phyloP scores from a whole-genome alignment of 2,329 filamentous ascomycete species.

The Pseudopithomyces maydicus region DNA sequence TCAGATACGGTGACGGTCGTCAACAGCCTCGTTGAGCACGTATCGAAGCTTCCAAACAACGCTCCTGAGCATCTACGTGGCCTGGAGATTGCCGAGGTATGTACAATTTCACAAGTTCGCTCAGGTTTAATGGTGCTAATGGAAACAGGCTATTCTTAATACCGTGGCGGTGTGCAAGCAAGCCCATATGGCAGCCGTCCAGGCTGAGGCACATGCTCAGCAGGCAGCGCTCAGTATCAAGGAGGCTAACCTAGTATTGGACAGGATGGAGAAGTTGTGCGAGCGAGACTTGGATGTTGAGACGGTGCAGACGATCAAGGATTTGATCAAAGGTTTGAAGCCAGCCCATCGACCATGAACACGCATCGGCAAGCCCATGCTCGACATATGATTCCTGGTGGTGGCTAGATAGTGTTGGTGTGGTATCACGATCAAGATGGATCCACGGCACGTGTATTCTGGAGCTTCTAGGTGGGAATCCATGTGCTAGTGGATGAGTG shows the following conservation, averaged over 20 bases:
- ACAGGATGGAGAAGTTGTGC: slow-evolving; percentile 16
- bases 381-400: not conserved
- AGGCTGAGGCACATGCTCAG: slow-evolving; percentile 25
- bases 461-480: too few relatives aligned
- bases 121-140: slow-evolving; percentile 17
- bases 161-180: slow-evolving; percentile 22
- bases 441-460: too few relatives aligned
- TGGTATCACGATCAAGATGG: not conserved
- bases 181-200: slow-evolving; percentile 22
- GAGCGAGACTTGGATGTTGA: slow-evolving; percentile 16
- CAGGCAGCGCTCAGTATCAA: slow-evolving; percentile 26
- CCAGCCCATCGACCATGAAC: not conserved
- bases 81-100: slow-evolving; percentile 33
- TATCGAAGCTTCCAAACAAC: slow-evolving; percentile 12
- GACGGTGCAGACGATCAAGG: slow-evolving; percentile 15
- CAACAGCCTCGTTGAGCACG: slow-evolving; percentile 17
- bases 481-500: not conserved
- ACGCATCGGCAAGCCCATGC: too few relatives aligned
- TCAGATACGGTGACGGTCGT: slow-evolving; percentile 14
- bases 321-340: slow-evolving; percentile 4
- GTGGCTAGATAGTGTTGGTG: not conserved
- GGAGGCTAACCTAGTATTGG: slow-evolving; percentile 13
- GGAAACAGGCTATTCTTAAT: slow-evolving; percentile 27
- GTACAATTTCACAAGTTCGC: slow-evolving; percentile 10
- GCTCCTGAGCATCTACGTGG: slow-evolving; percentile 22